Base-by-base conservation (phyloP, 306 rosid genomes). In the Prunus mongolica region DNA sequence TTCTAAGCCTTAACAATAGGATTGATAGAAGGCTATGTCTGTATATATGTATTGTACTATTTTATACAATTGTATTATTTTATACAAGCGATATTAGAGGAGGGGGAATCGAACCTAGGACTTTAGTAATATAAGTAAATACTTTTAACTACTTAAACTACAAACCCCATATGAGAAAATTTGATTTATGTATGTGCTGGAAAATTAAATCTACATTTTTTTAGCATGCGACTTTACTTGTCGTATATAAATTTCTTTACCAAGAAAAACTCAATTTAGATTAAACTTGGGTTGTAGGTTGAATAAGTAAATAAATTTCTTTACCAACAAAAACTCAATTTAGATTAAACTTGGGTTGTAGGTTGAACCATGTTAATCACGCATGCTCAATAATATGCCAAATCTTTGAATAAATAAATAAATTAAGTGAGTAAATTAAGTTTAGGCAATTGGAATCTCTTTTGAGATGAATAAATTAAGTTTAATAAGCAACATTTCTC, bases 281-380 rank as follows among this genome's bases (percentile, higher is more conserved):
- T 45, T 55, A n/a, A 67, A 67, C 71, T 12, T 25, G 13, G 30
- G 25, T n/a, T 16, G 10, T 16, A 27, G n/a, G 75, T 71, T 71
- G 63, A 71, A 52, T 24, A 24, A 24, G 25, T 24, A 24, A 24
- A 55, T 55, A 55, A 55, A 55, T 55, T 55, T 55, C 27, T 18
- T 55, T 19, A 55, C 4, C 61, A 19, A 55, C 4, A 8, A 19
- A 55, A 55, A 20, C 8, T 2, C 61, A 55, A 44, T 38, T 44
- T 2, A 20, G 30, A 24, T 45, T 55, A n/a, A 67, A 67, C 71
- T 12, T 25, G 13, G 30, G 24, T n/a, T 16, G 10, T 16, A 27
- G n/a, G 75, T 71, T 71, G 63, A 71, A 52, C 49, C 65, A 8
- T 56, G 20, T 34, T 71, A 20, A 54, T 71, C 63, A 71, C 22